Conservation (phyloP, 2,329 filamentous ascomycete species). For the Chrysoporthe deuterocubensis region DNA sequence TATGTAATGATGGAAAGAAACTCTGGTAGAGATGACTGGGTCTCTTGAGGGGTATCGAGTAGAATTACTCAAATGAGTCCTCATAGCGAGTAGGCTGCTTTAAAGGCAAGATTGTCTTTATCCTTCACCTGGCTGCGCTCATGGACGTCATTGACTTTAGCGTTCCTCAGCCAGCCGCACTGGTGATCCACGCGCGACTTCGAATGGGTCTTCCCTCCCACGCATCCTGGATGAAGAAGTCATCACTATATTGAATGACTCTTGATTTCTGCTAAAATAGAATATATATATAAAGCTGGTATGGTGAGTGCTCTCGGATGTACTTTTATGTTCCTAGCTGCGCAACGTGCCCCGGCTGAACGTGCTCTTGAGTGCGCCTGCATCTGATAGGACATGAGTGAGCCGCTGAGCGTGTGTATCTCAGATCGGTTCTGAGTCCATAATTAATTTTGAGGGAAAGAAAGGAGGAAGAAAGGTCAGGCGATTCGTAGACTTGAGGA, state of each 20-base stretch:
- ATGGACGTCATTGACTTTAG: conserved; percentile 25
- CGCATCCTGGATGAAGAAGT: not conserved
- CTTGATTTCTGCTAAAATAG: not conserved
- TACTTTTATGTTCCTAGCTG: not conserved
- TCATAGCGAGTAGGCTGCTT: not conserved
- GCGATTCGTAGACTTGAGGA: not conserved
- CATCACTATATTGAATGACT: not conserved
- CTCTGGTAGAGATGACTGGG: not conserved
- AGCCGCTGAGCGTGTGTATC: not conserved
- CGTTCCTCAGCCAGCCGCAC: not conserved
- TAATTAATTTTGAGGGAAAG: not conserved
- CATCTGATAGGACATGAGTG: not conserved
- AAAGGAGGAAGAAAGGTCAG: not conserved
- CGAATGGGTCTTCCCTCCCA: not conserved
- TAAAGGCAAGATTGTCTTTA: not conserved
- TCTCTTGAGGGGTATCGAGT: not conserved
- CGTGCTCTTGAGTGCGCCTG: not conserved
- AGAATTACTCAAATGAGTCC: not conserved
- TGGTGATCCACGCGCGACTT: not conserved
- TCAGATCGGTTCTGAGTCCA: not conserved
- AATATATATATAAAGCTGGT: not conserved
- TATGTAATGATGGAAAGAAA: not conserved
- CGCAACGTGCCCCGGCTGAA: not conserved
- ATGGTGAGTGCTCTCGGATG: not conserved
- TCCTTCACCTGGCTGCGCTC: not conserved